Base-by-base conservation (phyloP, 108 stramenopile genomes). In the Pseudonitzschia pungens region DNA sequence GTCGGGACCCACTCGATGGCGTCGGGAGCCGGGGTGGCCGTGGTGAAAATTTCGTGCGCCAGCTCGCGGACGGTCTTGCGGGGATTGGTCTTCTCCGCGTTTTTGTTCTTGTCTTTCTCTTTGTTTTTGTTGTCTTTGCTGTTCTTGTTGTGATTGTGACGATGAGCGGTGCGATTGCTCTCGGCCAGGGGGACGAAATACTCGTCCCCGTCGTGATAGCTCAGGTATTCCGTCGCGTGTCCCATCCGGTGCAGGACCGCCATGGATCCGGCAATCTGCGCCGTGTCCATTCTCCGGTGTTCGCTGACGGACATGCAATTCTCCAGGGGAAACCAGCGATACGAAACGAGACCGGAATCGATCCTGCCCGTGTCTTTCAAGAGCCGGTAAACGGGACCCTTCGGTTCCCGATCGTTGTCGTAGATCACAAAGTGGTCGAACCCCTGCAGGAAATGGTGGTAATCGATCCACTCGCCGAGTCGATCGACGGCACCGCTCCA, bases 371-470 rank as follows among this genome's bases (percentile, higher is more conserved):
- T 18, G 45, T 48, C 18, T 14, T 18, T 4, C 45, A 48, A 64
- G 3, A 31, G 1, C 4, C 24, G 20, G 7, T 77, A 18, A 26
- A 31, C 21, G 20, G 27, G 76, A 8, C 55, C 59, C 12, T 66
- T 63, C 50, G 33, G 20, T 8, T 56, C 8, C 43, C 62, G 60
- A 50, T 64, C 29, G 58, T 72, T 73, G 21, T 73, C 24, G 62
- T 63, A 78, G 41, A 79, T 64, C 73, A 55, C 69, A 63, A 74
- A 74, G 45, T 80, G 73, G 20, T 80, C 50, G 26, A 70, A n/a
- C 26, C 79, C 79, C 54, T 75, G 62, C 58, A 75, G 15, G 2
- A n/a, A n/a, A n/a, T 60, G 57, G 57, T 80, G 79, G 52, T 80
- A 80, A 33, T 62, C 73, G 41, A 75, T 69, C 73, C 73, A 80